Conservation (phyloP, 148 eudicot genomes). For the Arbutus unedo region DNA sequence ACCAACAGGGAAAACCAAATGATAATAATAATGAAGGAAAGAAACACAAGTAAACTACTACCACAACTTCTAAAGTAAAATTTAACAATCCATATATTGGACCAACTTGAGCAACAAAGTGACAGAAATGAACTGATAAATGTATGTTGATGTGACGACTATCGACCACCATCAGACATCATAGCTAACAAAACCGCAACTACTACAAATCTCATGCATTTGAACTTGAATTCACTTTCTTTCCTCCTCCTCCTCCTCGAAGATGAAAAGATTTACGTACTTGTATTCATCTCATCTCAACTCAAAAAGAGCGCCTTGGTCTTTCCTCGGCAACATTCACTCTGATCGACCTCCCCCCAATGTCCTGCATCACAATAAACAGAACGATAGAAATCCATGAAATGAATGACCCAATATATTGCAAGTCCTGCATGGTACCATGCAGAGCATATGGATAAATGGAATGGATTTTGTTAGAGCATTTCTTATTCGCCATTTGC, state of each 20-base stretch:
- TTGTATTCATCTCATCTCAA: neutral
- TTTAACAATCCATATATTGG: neutral
- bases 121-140: neutral
- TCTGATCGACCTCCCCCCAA: conserved; percentile 46
- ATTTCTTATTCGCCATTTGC: neutral
- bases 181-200: conserved; percentile 1
- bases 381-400: neutral
- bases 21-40: neutral
- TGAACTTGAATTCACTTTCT: neutral
- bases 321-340: conserved; percentile 53
- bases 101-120: neutral
- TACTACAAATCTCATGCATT: neutral
- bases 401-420: neutral
- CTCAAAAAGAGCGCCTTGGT: conserved; percentile 37
- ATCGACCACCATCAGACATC: conserved; percentile 7
- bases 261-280: neutral
- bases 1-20: neutral
- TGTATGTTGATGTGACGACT: neutral
- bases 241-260: neutral
- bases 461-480: neutral
- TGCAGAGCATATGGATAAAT: neutral
- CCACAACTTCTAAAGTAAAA: neutral
- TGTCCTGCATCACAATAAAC: conserved; percentile 27
- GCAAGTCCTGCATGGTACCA: neutral
- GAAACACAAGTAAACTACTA: neutral